phyloP scores from a whole-genome alignment of 139 green algal genomes.

The Haematococcus lacustris region DNA sequence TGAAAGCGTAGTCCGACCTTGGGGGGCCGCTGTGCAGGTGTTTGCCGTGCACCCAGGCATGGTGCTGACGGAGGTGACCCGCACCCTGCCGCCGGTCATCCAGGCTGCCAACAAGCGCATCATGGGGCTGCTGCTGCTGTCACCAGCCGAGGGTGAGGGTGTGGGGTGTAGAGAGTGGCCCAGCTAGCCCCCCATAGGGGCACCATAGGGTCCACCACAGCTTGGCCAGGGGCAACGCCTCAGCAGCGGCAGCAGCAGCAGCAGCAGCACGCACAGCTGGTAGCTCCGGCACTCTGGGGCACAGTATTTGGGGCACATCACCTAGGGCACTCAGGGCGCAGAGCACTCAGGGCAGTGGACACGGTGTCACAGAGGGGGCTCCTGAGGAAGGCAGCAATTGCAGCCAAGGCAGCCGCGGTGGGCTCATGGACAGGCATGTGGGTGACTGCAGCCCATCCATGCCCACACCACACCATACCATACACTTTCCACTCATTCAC shows the following conservation, averaged over 20 bases:
- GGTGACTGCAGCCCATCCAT: too few relatives aligned
- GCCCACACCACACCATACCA: too few relatives aligned
- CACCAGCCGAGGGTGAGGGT: constrained; percentile 50
- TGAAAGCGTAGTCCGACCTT: not conserved
- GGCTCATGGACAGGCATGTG: too few relatives aligned
- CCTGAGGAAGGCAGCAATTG: too few relatives aligned
- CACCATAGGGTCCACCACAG: not conserved
- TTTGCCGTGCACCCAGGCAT: constrained; percentile 73
- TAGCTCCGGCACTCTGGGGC: not conserved
- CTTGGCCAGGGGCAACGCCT: not conserved
- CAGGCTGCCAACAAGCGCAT: constrained; percentile 48
- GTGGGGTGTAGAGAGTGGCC: not conserved
- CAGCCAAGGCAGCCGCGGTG: too few relatives aligned
- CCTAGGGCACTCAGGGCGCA: not conserved
- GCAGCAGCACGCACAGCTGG: not conserved
- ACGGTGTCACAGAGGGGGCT: too few relatives aligned
- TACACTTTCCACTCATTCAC: too few relatives aligned
- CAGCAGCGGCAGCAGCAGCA: too few relatives aligned
- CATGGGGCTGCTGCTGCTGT: constrained; percentile 61
- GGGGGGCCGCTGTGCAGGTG: constrained; percentile 4
- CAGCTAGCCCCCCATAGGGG: not conserved
- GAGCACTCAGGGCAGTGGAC: not conserved
- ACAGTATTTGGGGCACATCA: not conserved
- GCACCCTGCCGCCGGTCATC: constrained; percentile 53
- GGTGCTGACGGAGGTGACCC: constrained; percentile 72